These are phyloP conservation scores for Kluyveromyces dobzhanskii DNA, from an alignment of 805 yeast genomes.

Conservation along the genomic window DNA sequence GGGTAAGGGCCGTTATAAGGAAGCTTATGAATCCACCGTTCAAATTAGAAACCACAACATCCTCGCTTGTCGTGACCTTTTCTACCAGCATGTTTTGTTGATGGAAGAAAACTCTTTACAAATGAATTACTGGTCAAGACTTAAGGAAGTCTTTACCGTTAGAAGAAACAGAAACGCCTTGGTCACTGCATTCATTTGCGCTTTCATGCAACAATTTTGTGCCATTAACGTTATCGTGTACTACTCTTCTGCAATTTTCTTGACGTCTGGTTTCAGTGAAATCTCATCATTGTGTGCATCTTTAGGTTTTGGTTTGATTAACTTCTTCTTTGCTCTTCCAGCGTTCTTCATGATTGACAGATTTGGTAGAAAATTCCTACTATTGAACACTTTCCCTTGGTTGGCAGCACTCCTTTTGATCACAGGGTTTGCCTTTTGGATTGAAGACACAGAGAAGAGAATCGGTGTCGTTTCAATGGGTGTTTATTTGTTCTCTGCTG, in stretches of 20 bases:
- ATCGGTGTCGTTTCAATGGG: slow-evolving; percentile 65
- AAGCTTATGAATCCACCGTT: slow-evolving; percentile 45
- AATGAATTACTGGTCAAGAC: slow-evolving; percentile 38
- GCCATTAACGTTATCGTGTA: slow-evolving; percentile 86
- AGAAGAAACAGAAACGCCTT: slow-evolving; percentile 82
- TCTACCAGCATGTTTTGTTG: slow-evolving; percentile 57
- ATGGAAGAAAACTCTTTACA: slow-evolving; percentile 50
- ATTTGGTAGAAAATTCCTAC: slow-evolving; percentile 60
- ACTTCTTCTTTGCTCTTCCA: slow-evolving; percentile 74
- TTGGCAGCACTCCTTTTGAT: slow-evolving; percentile 52
- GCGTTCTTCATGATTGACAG: slow-evolving; percentile 74
- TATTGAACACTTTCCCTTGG: slow-evolving; percentile 53
- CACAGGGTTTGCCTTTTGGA: slow-evolving; percentile 68
- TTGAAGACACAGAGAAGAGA: slow-evolving; percentile 44
- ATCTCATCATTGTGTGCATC: slow-evolving; percentile 66
- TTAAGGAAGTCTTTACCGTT: slow-evolving; percentile 53
- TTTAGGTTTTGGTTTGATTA: slow-evolving; percentile 79
- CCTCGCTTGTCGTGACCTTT: slow-evolving; percentile 62
- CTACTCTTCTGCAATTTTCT: slow-evolving; percentile 71
- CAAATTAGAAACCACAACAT: slow-evolving; percentile 43
- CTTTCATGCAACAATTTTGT: slow-evolving; percentile 88
- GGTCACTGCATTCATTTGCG: slow-evolving; percentile 69
- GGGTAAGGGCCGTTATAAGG: slow-evolving; percentile 58
- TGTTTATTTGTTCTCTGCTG: slow-evolving; percentile 61
- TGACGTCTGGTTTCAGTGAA: slow-evolving; percentile 54